Base-by-base conservation (phyloP, 805 yeast genomes). In the Candida khao-thaluensis region DNA sequence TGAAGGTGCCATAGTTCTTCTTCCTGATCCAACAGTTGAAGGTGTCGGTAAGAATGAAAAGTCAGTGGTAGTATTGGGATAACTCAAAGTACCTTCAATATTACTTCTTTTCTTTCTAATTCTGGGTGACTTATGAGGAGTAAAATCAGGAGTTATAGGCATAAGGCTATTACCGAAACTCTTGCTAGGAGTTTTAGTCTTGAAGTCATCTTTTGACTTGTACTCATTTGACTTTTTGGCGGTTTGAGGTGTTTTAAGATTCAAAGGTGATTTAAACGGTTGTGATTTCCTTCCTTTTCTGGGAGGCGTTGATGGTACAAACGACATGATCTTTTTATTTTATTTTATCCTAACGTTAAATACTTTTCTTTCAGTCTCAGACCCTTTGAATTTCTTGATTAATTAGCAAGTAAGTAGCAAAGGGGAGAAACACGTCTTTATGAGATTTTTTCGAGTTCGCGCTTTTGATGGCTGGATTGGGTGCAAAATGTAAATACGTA, bases 11-110 rank as follows among this genome's bases (percentile, higher is more conserved):
- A 44, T 31, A 14, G 43, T 7, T 40, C 49, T 57, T 33, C 71
- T 51, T 3, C 71, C 72, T 6, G 65, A 49, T 1, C 72, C 71
- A 7, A 64, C 54, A 1, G 66, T 60, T 1, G 69, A 60, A 4
- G 68, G 71, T 15, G 60, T 56, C 2, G 72, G 72, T 12, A 66
- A 47, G 25, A 56, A 62, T 16, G 18, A 59, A 39, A 61, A 55
- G 16, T 28, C 33, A 17, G 6, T 38, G 2, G 12, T 24, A 23
- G 43, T 38, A 7, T 40, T 26, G 11, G 32, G 32, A 29, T 17
- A 29, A n/a, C 15, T 31, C 3, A 23, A 14, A 7, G 11, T 17
- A 26, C 34, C 34, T 27, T 43, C 50, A 18, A 41, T 34, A 26
- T 37, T 28, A 8, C 35, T 42, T 37, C 39, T 41, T 27, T 42